Evolutionary conservation across 257 asterid species (phyloP), one percentile per base, ranked within the genome.

Genomic region (Rauvolfia tetraphylla): DNA sequence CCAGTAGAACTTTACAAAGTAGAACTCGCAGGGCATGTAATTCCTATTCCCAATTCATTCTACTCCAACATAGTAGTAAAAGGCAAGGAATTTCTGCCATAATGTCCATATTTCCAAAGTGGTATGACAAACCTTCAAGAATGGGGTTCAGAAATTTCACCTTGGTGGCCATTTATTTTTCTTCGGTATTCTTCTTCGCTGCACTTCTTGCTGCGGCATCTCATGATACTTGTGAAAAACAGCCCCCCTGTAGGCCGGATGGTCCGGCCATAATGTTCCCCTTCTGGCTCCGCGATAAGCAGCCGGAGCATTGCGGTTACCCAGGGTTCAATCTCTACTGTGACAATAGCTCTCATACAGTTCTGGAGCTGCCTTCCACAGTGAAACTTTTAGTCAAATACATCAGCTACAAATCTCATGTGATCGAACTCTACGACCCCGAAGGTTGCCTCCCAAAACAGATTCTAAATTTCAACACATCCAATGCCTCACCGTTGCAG

Each of bases 181-280:
- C 48, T 29, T 62, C 49, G 1, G 2, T 33, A 4, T 53, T 57
- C 53, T n/a, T 41, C 38, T 46, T 71, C 5, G 3, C 23, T 9
- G 23, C 14, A 7, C 14, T 27, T 68, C 51, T 74, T 31, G 71
- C 10, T 36, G 61, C 61, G 17, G 13, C 61, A 1, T 54, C 59
- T 0, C 7, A 31, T 48, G 73, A 75, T 75, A 22, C 1, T 5
- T 75, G 79, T 10, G 48, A 31, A 39, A n/a, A 3, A 36, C 10
- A 48, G 8, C 15, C 9, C 11, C 5, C 20, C 8, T 79, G 82
- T 76, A 74, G 38, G 15, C 59, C 73, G 0, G 12, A 27, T 0
- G 78, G 70, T 11, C 82, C 82, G 0, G 41, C 68, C 5, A 58
- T 79, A 38, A 38, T 44, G 36, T 79, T 79, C 51, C 82, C 82